Base-by-base conservation (phyloP, 2,329 filamentous ascomycete genomes). In the Paecilomyces variotii region DNA sequence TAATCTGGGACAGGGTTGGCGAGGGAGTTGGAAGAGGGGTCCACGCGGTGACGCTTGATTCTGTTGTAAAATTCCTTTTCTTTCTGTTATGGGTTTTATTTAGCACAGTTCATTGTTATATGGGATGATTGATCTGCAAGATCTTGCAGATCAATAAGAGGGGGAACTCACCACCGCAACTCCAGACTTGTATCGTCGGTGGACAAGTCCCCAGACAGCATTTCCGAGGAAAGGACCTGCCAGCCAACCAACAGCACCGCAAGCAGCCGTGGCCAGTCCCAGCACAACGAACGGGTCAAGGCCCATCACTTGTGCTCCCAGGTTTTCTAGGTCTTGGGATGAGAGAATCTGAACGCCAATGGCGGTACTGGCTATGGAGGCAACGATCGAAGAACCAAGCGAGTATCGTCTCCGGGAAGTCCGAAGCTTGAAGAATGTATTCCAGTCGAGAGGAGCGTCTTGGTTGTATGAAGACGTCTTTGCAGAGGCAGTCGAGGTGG, bases 1-100 rank as follows among this genome's bases (percentile, higher is more conserved):
- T 96, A 99, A 73, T 99, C 94, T 51, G 93, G 92, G 0, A 96
- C 90, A 19, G 94, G 94, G 78, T 97, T 97, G 56, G 90, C 85
- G 66, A 94, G 87, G 49, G 90, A 96, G 62, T 91, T 95, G 57
- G 88, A 88, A 14, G 87, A 89, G 2, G 94, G 93, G 73, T 99
- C 93, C 61, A 96, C 93, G 27, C 94, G 87, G 78, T 94, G 88
- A 75, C 88, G 90, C 81, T 92, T 94, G 76, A 99, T 90, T 64
- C 93, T 84, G 61, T 87, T 85, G 75, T 93, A 97, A 79, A 99
- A 97, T 74, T 93, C 88, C 68, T 87, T 90, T 78, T 99, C 94
- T 83, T 97, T 97, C 83, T 90, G 65, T 59, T 50, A 19, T 19
- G 19, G 19, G 19, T 45, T 14, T 25, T 27, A 28, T 32, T 25